Conservation (phyloP, 129 eudicot species). For the Chrysanthemum seticuspe region DNA sequence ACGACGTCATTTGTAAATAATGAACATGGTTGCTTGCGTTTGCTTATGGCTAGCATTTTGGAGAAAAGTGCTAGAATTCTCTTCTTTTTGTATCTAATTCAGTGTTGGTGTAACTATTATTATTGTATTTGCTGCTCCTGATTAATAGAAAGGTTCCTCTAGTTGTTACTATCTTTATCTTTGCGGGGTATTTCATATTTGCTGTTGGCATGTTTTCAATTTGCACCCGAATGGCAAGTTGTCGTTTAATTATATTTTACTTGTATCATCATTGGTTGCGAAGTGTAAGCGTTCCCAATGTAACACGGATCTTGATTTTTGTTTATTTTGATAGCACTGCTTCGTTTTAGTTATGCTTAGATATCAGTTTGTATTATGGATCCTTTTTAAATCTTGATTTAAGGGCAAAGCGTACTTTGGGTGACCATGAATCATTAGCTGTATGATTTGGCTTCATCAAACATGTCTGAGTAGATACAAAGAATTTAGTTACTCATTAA, state of each 20-base stretch:
- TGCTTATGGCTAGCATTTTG: conserved; percentile 32
- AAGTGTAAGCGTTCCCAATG: neutral
- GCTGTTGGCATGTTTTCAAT: neutral
- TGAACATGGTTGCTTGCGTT: conserved; percentile 22
- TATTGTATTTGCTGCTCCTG: conserved; percentile 1
- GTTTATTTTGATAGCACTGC: neutral
- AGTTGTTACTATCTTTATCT: neutral
- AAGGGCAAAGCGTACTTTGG: no score
- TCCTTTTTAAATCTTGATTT: no score
- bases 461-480: no score
- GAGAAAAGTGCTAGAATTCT: conserved; percentile 21
- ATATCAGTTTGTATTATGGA: no score
- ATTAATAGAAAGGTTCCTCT: conserved; percentile 16
- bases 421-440: no score
- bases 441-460: no score
- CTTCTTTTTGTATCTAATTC: conserved; percentile 14
- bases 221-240: neutral
- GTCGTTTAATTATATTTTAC: neutral
- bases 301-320: neutral
- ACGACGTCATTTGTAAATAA: conserved; percentile 27
- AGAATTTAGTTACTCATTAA: no score
- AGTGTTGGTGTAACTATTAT: conserved; percentile 18
- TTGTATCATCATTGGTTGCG: neutral
- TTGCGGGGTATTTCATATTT: neutral
- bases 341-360: no score